Evolutionary conservation across 805 yeast genomes (phyloP).

Genomic region (Ogataea degrootiae): DNA sequence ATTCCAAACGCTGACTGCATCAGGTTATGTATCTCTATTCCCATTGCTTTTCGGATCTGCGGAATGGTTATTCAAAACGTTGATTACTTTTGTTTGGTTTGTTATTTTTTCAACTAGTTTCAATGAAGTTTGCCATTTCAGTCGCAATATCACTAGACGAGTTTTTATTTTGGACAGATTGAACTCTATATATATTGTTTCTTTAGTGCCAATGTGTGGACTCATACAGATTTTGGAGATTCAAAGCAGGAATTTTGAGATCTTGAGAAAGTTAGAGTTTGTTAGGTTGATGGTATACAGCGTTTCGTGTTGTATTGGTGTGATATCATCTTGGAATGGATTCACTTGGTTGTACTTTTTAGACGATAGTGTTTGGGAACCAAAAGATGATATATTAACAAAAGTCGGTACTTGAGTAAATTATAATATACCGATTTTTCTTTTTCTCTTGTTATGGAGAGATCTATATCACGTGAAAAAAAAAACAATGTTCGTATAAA

Average conservation of each 20-base stretch:
- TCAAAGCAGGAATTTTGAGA: constrained; percentile 47
- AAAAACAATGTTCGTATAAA: too few relatives aligned
- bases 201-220: constrained; percentile 61
- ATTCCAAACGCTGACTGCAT: constrained; percentile 63
- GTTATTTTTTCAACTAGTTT: constrained; percentile 69
- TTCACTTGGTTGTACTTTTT: constrained; percentile 84
- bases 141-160: constrained; percentile 36
- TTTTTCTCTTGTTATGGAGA: too few relatives aligned
- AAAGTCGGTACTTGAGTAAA: too few relatives aligned
- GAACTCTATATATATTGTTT: constrained; percentile 59
- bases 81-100: constrained; percentile 83
- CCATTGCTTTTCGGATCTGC: constrained; percentile 79
- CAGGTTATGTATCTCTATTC: constrained; percentile 85
- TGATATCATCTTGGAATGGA: constrained; percentile 82
- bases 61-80: constrained; percentile 71
- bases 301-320: constrained; percentile 82
- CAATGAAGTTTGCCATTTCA: constrained; percentile 55
- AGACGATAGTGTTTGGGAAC: constrained; percentile 66
- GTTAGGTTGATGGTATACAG: constrained; percentile 77
- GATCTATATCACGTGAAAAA: too few relatives aligned
- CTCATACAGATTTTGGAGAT: constrained; percentile 42
- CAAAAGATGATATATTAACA: constrained; percentile 6
- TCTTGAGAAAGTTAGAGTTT: constrained; percentile 63
- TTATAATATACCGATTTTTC: too few relatives aligned
- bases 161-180: constrained; percentile 70